A percentile compares a stretch with the other conserved stretches of the same genome.
Evolutionary conservation across 768 basidiomycete genomes (phyloP).

Genomic region (Glaciozyma martinii): DNA sequence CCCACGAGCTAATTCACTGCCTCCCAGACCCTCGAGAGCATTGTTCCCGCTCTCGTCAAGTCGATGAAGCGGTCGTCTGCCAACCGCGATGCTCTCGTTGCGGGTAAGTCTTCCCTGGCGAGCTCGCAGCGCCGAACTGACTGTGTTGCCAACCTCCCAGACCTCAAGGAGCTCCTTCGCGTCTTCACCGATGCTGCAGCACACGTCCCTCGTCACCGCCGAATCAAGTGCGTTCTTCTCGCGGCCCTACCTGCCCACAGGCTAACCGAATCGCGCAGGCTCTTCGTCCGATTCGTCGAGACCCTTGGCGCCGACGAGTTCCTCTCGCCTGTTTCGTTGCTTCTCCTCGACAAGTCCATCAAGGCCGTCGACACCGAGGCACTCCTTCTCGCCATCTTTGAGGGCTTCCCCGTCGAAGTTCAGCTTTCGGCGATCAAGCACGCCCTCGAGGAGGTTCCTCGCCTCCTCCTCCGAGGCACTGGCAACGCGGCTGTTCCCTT

Average conservation of each 20-base stretch:
- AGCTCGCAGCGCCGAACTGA: not conserved
- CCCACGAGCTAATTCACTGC: not conserved
- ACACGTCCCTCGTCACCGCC: constrained; percentile 86
- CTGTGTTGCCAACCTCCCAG: not conserved
- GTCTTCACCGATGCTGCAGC: constrained; percentile 89
- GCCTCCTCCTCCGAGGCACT: constrained; percentile 44
- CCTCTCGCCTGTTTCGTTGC: constrained; percentile 69
- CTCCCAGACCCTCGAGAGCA: constrained; percentile 74
- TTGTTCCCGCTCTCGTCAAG: constrained; percentile 84
- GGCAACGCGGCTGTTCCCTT: constrained; percentile 21
- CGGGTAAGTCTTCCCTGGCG: constrained; percentile 39
- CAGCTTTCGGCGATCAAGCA: constrained; percentile 46
- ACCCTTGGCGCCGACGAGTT: constrained; percentile 73
- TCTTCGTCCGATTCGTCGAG: constrained; percentile 78
- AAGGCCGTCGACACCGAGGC: constrained; percentile 57
- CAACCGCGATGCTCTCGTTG: constrained; percentile 53
- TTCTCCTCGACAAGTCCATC: constrained; percentile 68
- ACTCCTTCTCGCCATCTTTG: constrained; percentile 54
- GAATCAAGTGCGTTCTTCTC: constrained; percentile 56
- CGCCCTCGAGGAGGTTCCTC: constrained; percentile 57
- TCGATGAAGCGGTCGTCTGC: constrained; percentile 58
- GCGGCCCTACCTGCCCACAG: not conserved
- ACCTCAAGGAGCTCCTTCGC: constrained; percentile 57
- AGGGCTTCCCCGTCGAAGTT: constrained; percentile 31
- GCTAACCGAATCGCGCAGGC: constrained; percentile 46